A percentile compares a stretch with the other conserved stretches of the same genome.
These are phyloP conservation scores for Colletotrichum horii DNA, from an alignment of 2,329 filamentous ascomycete genomes.

Conservation along the genomic window DNA sequence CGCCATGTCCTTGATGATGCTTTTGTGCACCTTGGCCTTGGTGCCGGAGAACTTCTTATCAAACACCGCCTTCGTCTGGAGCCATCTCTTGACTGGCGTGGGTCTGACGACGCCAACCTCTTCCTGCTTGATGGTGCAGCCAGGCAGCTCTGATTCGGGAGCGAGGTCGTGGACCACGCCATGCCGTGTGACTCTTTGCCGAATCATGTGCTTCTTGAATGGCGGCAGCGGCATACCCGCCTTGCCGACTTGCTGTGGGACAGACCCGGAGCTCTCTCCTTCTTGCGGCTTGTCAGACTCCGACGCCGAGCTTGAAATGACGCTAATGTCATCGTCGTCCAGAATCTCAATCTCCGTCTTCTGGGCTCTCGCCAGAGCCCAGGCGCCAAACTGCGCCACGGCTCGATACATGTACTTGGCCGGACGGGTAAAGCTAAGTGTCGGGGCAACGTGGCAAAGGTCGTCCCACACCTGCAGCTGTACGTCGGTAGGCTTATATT, in stretches of 20 bases:
- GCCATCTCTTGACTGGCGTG: conserved; percentile 82
- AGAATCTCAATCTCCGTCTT: conserved; percentile 79
- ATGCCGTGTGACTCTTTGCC: conserved; percentile 81
- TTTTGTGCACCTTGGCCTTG: conserved; percentile 75
- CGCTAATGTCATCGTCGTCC: conserved; percentile 77
- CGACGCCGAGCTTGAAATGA: conserved; percentile 68
- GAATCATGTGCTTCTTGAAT: conserved; percentile 89
- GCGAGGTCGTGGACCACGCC: conserved; percentile 75
- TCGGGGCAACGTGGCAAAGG: conserved; percentile 89
- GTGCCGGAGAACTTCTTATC: conserved; percentile 73
- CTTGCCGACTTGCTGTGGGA: conserved; percentile 67
- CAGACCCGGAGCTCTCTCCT: conserved; percentile 24
- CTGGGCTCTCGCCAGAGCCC: conserved; percentile 85
- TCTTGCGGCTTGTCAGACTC: conserved; percentile 36
- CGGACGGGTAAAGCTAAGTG: conserved; percentile 93
- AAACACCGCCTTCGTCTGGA: conserved; percentile 74
- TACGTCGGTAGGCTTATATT: conserved; percentile 84
- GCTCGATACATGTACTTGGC: conserved; percentile 96
- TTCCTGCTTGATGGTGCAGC: conserved; percentile 63
- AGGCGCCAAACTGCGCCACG: conserved; percentile 91
- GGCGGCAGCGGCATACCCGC: conserved; percentile 83
- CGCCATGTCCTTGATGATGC: conserved; percentile 74
- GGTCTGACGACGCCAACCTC: conserved; percentile 82
- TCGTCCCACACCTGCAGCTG: conserved; percentile 97
- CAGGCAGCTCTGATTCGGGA: conserved; percentile 67